phyloP scores from a whole-genome alignment of 2,329 filamentous ascomycete genomes.

The Albophoma yamanashiensis region DNA sequence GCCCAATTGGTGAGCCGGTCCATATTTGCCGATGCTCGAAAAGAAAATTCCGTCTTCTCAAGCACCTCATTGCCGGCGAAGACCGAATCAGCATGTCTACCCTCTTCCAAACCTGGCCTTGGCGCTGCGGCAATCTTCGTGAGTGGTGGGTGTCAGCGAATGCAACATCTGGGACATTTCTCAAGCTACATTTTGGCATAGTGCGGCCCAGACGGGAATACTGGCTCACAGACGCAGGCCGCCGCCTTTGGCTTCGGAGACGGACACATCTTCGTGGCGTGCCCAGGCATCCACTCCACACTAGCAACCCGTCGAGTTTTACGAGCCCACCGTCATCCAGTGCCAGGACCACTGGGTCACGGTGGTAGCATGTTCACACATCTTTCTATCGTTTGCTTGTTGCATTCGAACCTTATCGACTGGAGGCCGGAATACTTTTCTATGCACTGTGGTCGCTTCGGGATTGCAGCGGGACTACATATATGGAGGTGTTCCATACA shows the following conservation, averaged over 20 bases:
- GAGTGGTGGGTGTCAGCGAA: constrained; percentile 5
- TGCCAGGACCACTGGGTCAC: constrained; percentile 47
- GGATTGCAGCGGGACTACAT: constrained; percentile 49
- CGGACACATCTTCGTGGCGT: constrained; percentile 51
- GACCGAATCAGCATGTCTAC: constrained; percentile 56
- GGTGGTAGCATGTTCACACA: constrained; percentile 37
- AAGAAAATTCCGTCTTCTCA: constrained; percentile 35
- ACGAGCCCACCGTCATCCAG: constrained; percentile 56
- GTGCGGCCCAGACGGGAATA: background rate
- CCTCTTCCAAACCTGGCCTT: constrained; percentile 46
- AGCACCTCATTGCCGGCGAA: constrained; percentile 37
- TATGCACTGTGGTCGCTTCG: constrained; percentile 38
- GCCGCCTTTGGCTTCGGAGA: constrained; percentile 52
- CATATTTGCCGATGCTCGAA: constrained; percentile 41
- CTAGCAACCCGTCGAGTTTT: constrained; percentile 44
- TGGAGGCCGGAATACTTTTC: constrained; percentile 48
- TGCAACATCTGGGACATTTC: background rate
- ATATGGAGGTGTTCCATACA: constrained; percentile 27
- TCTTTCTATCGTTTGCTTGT: constrained; percentile 48
- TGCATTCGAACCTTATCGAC: constrained; percentile 43
- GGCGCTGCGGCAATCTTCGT: constrained; percentile 45
- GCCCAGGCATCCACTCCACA: constrained; percentile 50
- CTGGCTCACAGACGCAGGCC: constrained; percentile 37
- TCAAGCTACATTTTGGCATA: constrained; percentile 11
- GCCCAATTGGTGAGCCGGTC: constrained; percentile 54